phyloP scores from a whole-genome alignment of 768 basidiomycete species.

The Phanerochaete sordida region DNA sequence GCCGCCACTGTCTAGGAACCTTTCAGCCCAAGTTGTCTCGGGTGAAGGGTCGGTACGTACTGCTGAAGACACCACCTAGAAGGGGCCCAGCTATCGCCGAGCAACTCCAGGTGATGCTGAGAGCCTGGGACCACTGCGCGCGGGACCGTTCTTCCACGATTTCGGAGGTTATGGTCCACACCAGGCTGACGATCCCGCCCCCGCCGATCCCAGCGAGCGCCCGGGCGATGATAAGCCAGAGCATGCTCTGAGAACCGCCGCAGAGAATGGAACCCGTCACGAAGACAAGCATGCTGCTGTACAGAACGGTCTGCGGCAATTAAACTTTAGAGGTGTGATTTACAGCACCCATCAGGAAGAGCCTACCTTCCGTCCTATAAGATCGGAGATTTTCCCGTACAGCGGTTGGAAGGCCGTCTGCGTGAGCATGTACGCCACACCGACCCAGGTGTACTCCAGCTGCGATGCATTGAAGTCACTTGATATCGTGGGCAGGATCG shows the following conservation, averaged over 20 bases:
- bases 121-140: slow-evolving; percentile 82
- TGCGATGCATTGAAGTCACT: slow-evolving; percentile 64
- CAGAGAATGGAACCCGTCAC: slow-evolving; percentile 77
- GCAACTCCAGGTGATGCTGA: slow-evolving; percentile 84
- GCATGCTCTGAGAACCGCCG: slow-evolving; percentile 61
- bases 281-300: slow-evolving; percentile 71
- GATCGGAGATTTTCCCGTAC: slow-evolving; percentile 77
- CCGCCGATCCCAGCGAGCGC: slow-evolving; percentile 75
- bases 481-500: slow-evolving; percentile 77
- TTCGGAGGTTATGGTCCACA: slow-evolving; percentile 86
- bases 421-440: slow-evolving; percentile 79
- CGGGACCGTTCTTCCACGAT: slow-evolving; percentile 68
- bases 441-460: slow-evolving; percentile 82
- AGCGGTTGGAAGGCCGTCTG: slow-evolving; percentile 85
- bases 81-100: slow-evolving; percentile 82
- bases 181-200: slow-evolving; percentile 80
- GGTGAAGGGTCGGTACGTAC: slow-evolving; percentile 34
- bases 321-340: slow-evolving; percentile 4
- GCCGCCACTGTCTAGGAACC: slow-evolving; percentile 15
- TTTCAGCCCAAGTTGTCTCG: neutral
- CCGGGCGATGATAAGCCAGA: slow-evolving; percentile 67
- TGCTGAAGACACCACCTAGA: slow-evolving; percentile 79
- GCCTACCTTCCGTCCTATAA: slow-evolving; percentile 73
- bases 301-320: slow-evolving; percentile 54
- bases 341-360: slow-evolving; percentile 6